Conservation (phyloP, 352 stramenopile genomes). For the Thraustochytrium striatum region DNA sequence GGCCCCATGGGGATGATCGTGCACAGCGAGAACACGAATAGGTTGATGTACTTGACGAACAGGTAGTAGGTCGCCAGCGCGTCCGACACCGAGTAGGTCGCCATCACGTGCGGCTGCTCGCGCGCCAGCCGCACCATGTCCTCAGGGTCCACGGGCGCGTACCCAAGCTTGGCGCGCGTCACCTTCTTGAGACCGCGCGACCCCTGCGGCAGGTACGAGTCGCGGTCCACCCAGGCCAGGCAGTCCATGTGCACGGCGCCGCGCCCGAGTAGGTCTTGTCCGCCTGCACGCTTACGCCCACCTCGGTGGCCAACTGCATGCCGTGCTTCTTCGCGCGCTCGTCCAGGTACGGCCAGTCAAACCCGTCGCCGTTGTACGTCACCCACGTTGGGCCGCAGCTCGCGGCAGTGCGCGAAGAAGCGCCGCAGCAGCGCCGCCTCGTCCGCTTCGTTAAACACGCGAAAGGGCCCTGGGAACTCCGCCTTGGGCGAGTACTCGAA, state of each 20-base stretch:
- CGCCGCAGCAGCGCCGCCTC: constrained; percentile 71
- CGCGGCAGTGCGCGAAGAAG: constrained; percentile 83
- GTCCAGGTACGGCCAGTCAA: constrained; percentile 98
- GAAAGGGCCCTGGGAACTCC: constrained; percentile 85
- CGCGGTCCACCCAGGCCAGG: constrained; percentile 98
- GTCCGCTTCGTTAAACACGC: constrained; percentile 91
- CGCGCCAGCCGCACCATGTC: constrained; percentile 94
- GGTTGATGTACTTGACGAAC: constrained; percentile 98
- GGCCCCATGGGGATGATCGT: constrained; percentile 96
- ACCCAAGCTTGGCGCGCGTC: constrained; percentile 98
- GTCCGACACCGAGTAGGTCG: constrained; percentile 98
- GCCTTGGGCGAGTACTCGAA: constrained; percentile 98
- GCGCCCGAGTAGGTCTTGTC: constrained; percentile 82
- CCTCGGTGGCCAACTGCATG: constrained; percentile 80
- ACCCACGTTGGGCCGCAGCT: constrained; percentile 94
- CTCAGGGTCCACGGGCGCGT: constrained; percentile 96
- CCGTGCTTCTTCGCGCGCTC: constrained; percentile 78
- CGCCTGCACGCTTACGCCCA: constrained; percentile 65
- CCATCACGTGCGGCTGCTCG: constrained; percentile 93
- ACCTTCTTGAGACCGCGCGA: constrained; percentile 97
- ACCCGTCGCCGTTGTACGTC: constrained; percentile 99
- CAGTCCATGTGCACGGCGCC: constrained; percentile 93
- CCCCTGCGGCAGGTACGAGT: constrained; percentile 97
- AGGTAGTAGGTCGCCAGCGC: constrained; percentile 99
- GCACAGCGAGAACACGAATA: constrained; percentile 99